A percentile compares a stretch with the other conserved stretches of the same genome.
Conservation (phyloP, 805 yeast genomes). For the Kazachstania taianensis region DNA sequence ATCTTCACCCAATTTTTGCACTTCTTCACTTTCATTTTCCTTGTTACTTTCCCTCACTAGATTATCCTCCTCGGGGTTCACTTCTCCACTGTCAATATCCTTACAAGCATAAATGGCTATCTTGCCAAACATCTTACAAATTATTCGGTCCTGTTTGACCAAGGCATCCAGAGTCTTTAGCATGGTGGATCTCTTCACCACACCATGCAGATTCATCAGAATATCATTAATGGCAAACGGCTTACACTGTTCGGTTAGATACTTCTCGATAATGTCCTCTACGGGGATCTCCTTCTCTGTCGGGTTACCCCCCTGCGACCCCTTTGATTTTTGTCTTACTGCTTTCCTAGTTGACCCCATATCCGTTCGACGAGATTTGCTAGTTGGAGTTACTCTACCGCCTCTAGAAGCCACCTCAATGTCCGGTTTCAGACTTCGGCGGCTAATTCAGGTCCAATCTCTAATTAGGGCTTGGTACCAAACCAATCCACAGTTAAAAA, state of each 20-base stretch:
- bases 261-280: constrained; percentile 29
- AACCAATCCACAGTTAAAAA: too few relatives aligned
- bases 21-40: too few relatives aligned
- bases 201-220: constrained; percentile 35
- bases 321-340: too few relatives aligned
- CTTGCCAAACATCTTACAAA: constrained; percentile 37
- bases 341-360: too few relatives aligned
- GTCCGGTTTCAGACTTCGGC: too few relatives aligned
- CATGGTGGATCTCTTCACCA: constrained; percentile 29
- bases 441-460: too few relatives aligned
- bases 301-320: too few relatives aligned
- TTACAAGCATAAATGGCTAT: constrained; percentile 34
- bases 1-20: constrained; percentile 3
- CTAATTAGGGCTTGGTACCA: too few relatives aligned
- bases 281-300: constrained; percentile 16
- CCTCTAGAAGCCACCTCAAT: too few relatives aligned
- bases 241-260: constrained; percentile 35
- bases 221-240: constrained; percentile 42
- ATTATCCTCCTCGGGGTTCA: constrained; percentile 4
- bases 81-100: constrained; percentile 20
- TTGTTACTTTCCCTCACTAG: too few relatives aligned
- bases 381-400: too few relatives aligned
- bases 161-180: constrained; percentile 31
- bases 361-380: too few relatives aligned
- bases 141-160: constrained; percentile 26